A percentile compares a stretch with the other conserved stretches of the same genome.
These are phyloP conservation scores for Candida pseudoviswanathii DNA, from an alignment of 1,139 yeast species.

Conservation along the genomic window DNA sequence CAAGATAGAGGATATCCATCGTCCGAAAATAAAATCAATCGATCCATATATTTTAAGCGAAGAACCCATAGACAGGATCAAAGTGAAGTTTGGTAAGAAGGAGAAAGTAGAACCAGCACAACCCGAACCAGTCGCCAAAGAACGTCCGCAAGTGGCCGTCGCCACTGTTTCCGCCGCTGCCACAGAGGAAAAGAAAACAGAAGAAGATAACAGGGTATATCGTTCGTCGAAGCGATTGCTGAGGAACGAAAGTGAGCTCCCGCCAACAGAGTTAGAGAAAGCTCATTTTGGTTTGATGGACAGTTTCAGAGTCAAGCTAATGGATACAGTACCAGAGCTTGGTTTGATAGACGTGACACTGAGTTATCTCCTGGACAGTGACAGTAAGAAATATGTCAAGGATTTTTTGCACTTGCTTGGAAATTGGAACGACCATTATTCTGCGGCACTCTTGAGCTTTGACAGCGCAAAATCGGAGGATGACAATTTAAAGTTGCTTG, in stretches of 20 bases:
- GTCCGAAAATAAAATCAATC: slow-evolving; percentile 35
- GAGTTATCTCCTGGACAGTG: slow-evolving; percentile 21
- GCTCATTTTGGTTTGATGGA: slow-evolving; percentile 26
- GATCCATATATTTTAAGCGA: slow-evolving; percentile 57
- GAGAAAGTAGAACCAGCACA: slow-evolving; percentile 1
- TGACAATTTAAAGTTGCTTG: slow-evolving; percentile 39
- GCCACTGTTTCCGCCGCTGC: not conserved
- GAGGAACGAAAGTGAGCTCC: slow-evolving; percentile 22
- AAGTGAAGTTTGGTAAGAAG: slow-evolving; percentile 18
- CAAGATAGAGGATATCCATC: slow-evolving; percentile 34
- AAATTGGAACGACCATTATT: slow-evolving; percentile 25
- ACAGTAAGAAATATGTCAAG: slow-evolving; percentile 15
- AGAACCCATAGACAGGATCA: slow-evolving; percentile 46
- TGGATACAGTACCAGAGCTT: slow-evolving; percentile 10
- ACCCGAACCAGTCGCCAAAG: slow-evolving; percentile 1
- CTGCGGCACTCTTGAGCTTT: slow-evolving; percentile 18
- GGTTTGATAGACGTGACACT: slow-evolving; percentile 23
- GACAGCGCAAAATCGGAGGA: slow-evolving; percentile 24
- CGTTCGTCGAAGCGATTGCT: slow-evolving; percentile 44
- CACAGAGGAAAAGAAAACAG: slow-evolving; percentile 12
- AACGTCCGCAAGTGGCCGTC: not conserved
- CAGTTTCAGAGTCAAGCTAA: slow-evolving; percentile 10
- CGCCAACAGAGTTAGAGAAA: slow-evolving; percentile 22
- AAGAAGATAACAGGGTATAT: slow-evolving; percentile 29
- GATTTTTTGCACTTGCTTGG: slow-evolving; percentile 31